Evolutionary conservation across 352 stramenopile species (phyloP).

Genomic region (Peronosclerospora sorghi): DNA sequence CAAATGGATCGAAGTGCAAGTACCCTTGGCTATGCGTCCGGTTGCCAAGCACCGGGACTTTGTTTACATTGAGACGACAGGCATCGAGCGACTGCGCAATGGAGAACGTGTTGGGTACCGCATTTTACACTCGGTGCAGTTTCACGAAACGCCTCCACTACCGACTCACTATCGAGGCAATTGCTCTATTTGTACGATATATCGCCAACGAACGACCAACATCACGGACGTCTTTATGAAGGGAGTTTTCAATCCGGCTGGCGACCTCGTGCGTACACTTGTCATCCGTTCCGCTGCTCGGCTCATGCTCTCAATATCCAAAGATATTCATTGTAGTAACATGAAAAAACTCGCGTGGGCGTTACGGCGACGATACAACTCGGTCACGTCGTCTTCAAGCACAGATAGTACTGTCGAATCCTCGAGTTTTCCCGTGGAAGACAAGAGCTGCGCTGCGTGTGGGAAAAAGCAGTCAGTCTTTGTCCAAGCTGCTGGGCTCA

Average conservation of each 20-base stretch:
- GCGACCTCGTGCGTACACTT: slow-evolving; percentile 29
- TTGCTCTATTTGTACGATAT: slow-evolving; percentile 45
- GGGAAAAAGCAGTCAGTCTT: slow-evolving; percentile 14
- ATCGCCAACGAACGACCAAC: slow-evolving; percentile 33
- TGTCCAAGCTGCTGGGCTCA: slow-evolving; percentile 12
- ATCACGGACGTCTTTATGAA: slow-evolving; percentile 46
- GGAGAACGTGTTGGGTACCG: slow-evolving; percentile 35
- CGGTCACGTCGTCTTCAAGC: slow-evolving; percentile 5
- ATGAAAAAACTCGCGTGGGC: slow-evolving; percentile 63
- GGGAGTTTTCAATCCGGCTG: slow-evolving; percentile 27
- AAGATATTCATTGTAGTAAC: slow-evolving; percentile 34
- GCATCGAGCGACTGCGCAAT: slow-evolving; percentile 21
- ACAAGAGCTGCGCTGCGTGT: neutral
- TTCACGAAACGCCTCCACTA: slow-evolving; percentile 30
- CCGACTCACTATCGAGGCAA: slow-evolving; percentile 30
- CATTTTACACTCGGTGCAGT: slow-evolving; percentile 31
- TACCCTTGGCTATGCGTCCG: slow-evolving; percentile 21
- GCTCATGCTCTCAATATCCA: slow-evolving; percentile 21
- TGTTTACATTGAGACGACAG: slow-evolving; percentile 37
- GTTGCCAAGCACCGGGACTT: slow-evolving; percentile 36
- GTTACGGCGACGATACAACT: slow-evolving; percentile 17
- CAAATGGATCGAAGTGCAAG: slow-evolving; percentile 41
- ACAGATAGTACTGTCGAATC: slow-evolving; percentile 6
- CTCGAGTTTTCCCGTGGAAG: neutral
- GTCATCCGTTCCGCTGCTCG: slow-evolving; percentile 20